phyloP scores from a whole-genome alignment of 1,284 basidiomycete species.

The Trichosporon coremiiforme region DNA sequence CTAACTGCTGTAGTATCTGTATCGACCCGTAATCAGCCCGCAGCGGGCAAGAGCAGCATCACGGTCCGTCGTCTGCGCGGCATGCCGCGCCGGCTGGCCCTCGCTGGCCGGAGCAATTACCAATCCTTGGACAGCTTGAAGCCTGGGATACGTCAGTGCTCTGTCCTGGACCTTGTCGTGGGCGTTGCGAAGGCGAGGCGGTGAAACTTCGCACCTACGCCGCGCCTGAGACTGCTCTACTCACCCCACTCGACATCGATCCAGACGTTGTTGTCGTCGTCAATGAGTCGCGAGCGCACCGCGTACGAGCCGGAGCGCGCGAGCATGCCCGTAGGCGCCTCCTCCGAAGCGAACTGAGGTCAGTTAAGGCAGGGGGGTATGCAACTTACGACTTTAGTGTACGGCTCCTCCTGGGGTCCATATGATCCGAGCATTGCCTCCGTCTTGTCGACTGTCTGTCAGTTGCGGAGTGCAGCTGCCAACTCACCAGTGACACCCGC shows the following conservation, averaged over 20 bases:
- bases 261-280: slow-evolving; percentile 59
- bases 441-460: slow-evolving; percentile 45
- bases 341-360: slow-evolving; percentile 56
- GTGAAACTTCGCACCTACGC: not conserved
- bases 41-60: too few relatives aligned
- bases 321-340: slow-evolving; percentile 61
- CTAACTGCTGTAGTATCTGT: slow-evolving; percentile 9
- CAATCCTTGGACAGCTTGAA: slow-evolving; percentile 57
- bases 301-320: slow-evolving; percentile 60
- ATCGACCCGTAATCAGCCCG: too few relatives aligned
- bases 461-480: slow-evolving; percentile 32
- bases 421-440: slow-evolving; percentile 62
- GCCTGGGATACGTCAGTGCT: slow-evolving; percentile 31
- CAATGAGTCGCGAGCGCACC: slow-evolving; percentile 60
- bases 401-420: slow-evolving; percentile 55
- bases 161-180: not conserved
- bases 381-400: slow-evolving; percentile 57
- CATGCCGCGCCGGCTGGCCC: not conserved
- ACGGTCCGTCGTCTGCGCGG: too few relatives aligned
- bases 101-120: slow-evolving; percentile 36
- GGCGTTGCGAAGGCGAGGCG: slow-evolving; percentile 14
- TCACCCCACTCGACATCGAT: slow-evolving; percentile 57
- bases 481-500: slow-evolving; percentile 52
- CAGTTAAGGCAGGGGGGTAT: too few relatives aligned
- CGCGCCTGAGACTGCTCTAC: slow-evolving; percentile 21